Evolutionary conservation across 129 eudicot genomes (phyloP).

Genomic region (Flaveria bidentis): DNA sequence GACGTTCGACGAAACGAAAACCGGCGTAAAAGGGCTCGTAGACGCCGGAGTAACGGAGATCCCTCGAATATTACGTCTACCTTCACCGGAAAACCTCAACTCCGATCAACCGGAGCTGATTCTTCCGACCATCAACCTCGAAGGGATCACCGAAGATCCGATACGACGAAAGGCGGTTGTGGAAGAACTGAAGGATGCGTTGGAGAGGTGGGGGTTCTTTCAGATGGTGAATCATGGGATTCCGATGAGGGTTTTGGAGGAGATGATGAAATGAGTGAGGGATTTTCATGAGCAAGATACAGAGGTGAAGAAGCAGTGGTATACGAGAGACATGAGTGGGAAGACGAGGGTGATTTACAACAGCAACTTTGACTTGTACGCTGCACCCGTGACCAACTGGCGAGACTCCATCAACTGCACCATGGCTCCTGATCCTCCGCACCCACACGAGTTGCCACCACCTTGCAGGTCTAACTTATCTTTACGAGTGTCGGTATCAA

Average conservation of each 20-base stretch:
- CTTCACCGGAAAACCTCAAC: slow-evolving; percentile 14
- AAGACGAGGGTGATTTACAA: slow-evolving; percentile 31
- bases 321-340: slow-evolving; percentile 29
- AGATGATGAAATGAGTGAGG: slow-evolving; percentile 28
- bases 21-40: slow-evolving; percentile 43
- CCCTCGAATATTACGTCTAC: slow-evolving; percentile 34
- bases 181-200: slow-evolving; percentile 28
- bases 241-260: slow-evolving; percentile 35
- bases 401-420: slow-evolving; percentile 36
- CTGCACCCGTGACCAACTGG: slow-evolving; percentile 42
- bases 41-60: slow-evolving; percentile 27
- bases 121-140: slow-evolving; percentile 42
- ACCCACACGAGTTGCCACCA: slow-evolving; percentile 44
- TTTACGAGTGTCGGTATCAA: too few relatives aligned
- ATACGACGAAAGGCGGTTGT: slow-evolving; percentile 6
- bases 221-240: slow-evolving; percentile 49
- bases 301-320: slow-evolving; percentile 37
- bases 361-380: slow-evolving; percentile 49
- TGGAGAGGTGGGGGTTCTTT: slow-evolving; percentile 50
- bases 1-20: slow-evolving; percentile 42
- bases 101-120: background rate
- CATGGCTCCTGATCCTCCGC: slow-evolving; percentile 51
- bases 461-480: slow-evolving; percentile 40
- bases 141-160: background rate
- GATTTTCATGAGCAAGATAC: slow-evolving; percentile 40